These are phyloP conservation scores for Venturia effusa DNA, from an alignment of 2,329 filamentous ascomycete species.

Conservation along the genomic window DNA sequence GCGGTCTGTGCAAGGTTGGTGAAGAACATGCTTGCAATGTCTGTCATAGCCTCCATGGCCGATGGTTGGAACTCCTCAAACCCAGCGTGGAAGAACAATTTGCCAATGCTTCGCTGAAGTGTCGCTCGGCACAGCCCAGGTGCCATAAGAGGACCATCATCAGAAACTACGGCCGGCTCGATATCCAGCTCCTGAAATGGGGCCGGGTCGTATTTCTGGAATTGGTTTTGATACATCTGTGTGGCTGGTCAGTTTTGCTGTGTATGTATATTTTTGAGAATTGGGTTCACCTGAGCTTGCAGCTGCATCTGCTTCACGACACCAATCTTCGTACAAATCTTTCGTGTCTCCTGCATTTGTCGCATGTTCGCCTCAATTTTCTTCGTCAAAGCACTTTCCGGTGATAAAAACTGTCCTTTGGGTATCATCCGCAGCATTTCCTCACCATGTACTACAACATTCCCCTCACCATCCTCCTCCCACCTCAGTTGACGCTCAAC, in stretches of 20 bases:
- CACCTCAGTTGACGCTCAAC: slow-evolving; percentile 69
- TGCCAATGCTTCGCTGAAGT: slow-evolving; percentile 80
- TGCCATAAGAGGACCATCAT: slow-evolving; percentile 80
- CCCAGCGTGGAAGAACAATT: slow-evolving; percentile 90
- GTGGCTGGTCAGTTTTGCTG: slow-evolving; percentile 20
- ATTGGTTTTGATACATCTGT: slow-evolving; percentile 85
- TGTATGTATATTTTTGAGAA: slow-evolving; percentile 37
- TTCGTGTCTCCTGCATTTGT: slow-evolving; percentile 94
- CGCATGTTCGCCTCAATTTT: slow-evolving; percentile 85
- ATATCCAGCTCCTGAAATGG: slow-evolving; percentile 82
- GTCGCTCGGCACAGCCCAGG: slow-evolving; percentile 72
- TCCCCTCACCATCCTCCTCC: slow-evolving; percentile 80
- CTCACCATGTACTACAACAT: slow-evolving; percentile 78
- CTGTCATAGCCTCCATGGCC: slow-evolving; percentile 79
- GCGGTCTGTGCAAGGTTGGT: slow-evolving; percentile 70
- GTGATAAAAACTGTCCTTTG: slow-evolving; percentile 62
- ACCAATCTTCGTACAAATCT: slow-evolving; percentile 89
- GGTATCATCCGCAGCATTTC: slow-evolving; percentile 73
- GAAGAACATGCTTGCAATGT: slow-evolving; percentile 84
- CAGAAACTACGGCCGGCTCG: slow-evolving; percentile 78
- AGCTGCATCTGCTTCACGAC: slow-evolving; percentile 99
- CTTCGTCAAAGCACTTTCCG: slow-evolving; percentile 60
- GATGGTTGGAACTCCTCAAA: slow-evolving; percentile 97
- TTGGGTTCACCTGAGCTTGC: slow-evolving; percentile 57
- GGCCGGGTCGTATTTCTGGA: slow-evolving; percentile 87